phyloP scores from a whole-genome alignment of 164 flowering plant genomes.

The Brasenia schreberi region DNA sequence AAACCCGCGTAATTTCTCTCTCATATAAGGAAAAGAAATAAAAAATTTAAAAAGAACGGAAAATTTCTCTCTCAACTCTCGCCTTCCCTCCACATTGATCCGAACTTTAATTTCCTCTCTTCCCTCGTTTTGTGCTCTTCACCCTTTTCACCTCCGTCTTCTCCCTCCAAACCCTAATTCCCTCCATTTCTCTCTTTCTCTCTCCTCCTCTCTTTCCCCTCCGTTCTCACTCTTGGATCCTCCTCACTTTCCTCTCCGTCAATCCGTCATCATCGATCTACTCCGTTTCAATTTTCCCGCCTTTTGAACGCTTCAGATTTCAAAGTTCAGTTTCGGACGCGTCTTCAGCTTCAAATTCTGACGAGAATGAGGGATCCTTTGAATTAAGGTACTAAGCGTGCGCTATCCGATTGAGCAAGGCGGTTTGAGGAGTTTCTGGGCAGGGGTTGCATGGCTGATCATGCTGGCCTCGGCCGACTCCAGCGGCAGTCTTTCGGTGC shows the following conservation, averaged over 20 bases:
- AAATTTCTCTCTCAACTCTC: constrained; percentile 6
- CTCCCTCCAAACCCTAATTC: constrained; percentile 5
- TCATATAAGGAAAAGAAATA: neutral
- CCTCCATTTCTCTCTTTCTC: neutral
- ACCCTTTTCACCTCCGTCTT: constrained; percentile 9
- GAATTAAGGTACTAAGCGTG: neutral
- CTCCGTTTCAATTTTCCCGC: neutral
- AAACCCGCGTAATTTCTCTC: neutral
- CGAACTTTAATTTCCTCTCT: constrained; percentile 62
- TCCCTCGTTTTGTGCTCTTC: constrained; percentile 58
- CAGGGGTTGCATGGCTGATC: neutral
- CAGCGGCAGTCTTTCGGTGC: neutral
- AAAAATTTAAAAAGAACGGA: neutral
- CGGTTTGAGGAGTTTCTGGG: neutral
- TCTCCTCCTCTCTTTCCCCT: neutral
- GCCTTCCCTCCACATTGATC: constrained; percentile 93
- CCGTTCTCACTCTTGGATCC: constrained; percentile 2
- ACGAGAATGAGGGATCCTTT: neutral
- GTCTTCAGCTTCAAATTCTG: neutral
- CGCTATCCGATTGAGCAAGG: neutral
- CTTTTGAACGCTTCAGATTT: neutral
- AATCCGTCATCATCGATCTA: neutral
- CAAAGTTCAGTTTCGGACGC: neutral
- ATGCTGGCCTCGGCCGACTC: neutral
- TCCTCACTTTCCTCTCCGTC: neutral